These are phyloP conservation scores for Fusarium sacchari DNA, from an alignment of 2,329 filamentous ascomycete species.

Conservation along the genomic window DNA sequence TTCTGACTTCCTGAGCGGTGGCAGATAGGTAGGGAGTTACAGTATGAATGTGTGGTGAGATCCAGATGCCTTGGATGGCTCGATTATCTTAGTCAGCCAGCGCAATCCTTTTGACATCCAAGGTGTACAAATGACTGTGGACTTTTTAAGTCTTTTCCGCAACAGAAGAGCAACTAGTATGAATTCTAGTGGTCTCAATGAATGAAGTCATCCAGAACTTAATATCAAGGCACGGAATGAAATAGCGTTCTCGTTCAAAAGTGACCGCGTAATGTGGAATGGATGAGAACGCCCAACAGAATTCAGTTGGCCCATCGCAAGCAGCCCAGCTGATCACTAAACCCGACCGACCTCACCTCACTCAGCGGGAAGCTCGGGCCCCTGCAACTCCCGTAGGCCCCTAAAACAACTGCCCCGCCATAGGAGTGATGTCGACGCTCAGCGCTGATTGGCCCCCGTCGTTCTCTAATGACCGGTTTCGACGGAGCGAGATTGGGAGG, in stretches of 20 bases:
- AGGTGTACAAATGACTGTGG: neutral
- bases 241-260: neutral
- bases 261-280: slow-evolving; percentile 27
- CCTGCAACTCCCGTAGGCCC: neutral
- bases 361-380: neutral
- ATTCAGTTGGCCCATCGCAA: slow-evolving; percentile 7
- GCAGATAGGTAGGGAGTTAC: too few species aligned
- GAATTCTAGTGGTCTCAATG: neutral
- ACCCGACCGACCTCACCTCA: neutral
- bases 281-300: slow-evolving; percentile 25
- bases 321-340: slow-evolving; percentile 22
- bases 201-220: slow-evolving; percentile 9
- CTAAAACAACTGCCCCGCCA: slow-evolving; percentile 28
- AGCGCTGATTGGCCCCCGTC: slow-evolving; percentile 27
- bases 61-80: too few species aligned
- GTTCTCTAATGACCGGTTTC: slow-evolving; percentile 2
- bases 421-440: slow-evolving; percentile 30
- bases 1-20: neutral
- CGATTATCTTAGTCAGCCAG: neutral
- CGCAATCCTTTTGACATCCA: neutral
- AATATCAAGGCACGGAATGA: slow-evolving; percentile 16
- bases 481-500: slow-evolving; percentile 35
- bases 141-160: neutral
- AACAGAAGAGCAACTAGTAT: neutral
- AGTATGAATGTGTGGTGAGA: neutral